Evolutionary conservation across 2,329 filamentous ascomycete species (phyloP).

Genomic region (Clarireedia hainanense): DNA sequence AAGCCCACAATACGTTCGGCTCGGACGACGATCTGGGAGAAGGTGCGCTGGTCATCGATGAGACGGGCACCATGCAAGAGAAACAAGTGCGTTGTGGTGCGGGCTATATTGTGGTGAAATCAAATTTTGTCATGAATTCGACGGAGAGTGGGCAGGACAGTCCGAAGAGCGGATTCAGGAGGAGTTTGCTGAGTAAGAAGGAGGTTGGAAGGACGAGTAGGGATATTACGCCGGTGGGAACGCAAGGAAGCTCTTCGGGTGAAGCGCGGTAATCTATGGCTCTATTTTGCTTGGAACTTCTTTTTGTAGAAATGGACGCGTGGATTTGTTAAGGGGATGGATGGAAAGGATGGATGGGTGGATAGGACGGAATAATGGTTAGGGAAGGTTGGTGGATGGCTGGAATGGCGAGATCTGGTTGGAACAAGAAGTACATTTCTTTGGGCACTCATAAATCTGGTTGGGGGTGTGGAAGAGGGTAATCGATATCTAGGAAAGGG

Average conservation of each 20-base stretch:
- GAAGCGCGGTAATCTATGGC: neutral
- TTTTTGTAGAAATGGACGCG: no score
- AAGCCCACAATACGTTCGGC: conserved; percentile 77
- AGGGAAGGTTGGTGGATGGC: no score
- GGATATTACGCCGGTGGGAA: conserved; percentile 34
- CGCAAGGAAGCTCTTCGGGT: neutral
- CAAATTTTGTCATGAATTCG: conserved; percentile 56
- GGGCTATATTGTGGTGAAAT: conserved; percentile 66
- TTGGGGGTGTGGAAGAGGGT: no score
- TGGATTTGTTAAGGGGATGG: no score
- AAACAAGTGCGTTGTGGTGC: conserved; percentile 68
- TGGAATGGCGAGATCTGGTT: no score
- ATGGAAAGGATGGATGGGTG: no score
- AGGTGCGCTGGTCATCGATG: conserved; percentile 83
- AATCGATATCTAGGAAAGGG: no score
- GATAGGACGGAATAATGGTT: no score
- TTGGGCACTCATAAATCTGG: no score
- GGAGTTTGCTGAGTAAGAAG: conserved; percentile 49
- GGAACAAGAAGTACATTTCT: no score
- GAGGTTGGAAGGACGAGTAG: conserved; percentile 28
- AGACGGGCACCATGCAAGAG: conserved; percentile 58
- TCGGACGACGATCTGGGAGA: conserved; percentile 81
- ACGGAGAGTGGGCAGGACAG: conserved; percentile 28
- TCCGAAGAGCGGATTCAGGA: conserved; percentile 38
- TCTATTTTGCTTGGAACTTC: no score